These are phyloP conservation scores for Leishmania tropica DNA, from an alignment of 208 protist genomes.

Conservation along the genomic window DNA sequence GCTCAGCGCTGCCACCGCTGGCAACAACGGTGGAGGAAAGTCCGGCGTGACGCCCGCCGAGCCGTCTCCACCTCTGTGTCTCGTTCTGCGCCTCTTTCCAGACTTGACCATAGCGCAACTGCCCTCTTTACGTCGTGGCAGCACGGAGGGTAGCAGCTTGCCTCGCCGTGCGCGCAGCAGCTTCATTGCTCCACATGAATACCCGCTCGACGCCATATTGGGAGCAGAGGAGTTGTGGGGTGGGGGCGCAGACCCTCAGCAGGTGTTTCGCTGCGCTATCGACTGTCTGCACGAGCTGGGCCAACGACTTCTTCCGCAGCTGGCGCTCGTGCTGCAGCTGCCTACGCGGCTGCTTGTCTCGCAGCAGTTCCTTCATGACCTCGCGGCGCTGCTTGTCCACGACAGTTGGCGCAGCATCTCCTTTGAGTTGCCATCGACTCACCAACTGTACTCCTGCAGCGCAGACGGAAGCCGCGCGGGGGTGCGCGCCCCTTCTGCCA, in stretches of 20 bases:
- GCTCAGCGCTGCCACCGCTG: not conserved
- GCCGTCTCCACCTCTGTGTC: constrained; percentile 27
- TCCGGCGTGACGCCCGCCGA: not conserved
- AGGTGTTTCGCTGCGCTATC: constrained; percentile 28
- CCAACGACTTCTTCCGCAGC: constrained; percentile 14
- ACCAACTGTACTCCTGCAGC: constrained; percentile 28
- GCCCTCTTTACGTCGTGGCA: not conserved
- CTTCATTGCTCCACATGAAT: constrained; percentile 21
- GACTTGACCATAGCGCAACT: constrained; percentile 49
- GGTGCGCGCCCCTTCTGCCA: not conserved
- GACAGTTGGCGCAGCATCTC: constrained; percentile 33
- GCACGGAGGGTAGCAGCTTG: not conserved
- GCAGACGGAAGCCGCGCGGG: not conserved
- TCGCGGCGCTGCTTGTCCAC: constrained; percentile 27
- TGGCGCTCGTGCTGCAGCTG: constrained; percentile 47
- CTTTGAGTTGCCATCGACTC: constrained; percentile 54
- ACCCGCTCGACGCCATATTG: constrained; percentile 37
- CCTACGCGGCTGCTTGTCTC: constrained; percentile 65
- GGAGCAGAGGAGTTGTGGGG: constrained; percentile 41
- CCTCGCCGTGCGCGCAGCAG: constrained; percentile 5
- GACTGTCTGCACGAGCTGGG: constrained; percentile 24
- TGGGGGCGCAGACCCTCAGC: constrained; percentile 20
- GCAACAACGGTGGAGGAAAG: not conserved
- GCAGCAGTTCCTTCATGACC: constrained; percentile 46
- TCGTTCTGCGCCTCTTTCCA: constrained; percentile 54